Evolutionary conservation across 257 asterid species (phyloP).

Genomic region (Fraxinus cuspidata): DNA sequence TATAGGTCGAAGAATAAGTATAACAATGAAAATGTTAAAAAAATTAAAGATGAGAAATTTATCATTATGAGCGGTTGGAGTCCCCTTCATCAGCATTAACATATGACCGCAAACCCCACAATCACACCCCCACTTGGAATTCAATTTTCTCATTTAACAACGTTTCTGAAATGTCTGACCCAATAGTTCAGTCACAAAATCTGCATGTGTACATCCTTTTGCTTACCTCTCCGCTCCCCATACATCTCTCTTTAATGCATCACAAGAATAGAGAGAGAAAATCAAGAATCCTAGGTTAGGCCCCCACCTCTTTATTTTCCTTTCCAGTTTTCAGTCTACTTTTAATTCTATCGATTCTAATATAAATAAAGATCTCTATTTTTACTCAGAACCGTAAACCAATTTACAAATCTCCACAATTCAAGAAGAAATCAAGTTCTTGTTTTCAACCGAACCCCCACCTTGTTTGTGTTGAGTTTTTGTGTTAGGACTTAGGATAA

Average conservation of each 20-base stretch:
- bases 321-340: constrained; percentile 42
- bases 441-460: constrained; percentile 16
- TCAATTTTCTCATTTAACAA: constrained; percentile 25
- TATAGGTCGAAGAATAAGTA: neutral
- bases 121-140: constrained; percentile 29
- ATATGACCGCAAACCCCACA: constrained; percentile 17
- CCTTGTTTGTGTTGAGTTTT: constrained; percentile 15
- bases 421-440: constrained; percentile 26
- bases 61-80: constrained; percentile 25
- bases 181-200: constrained; percentile 59
- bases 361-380: constrained; percentile 26
- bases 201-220: constrained; percentile 60
- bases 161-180: constrained; percentile 45
- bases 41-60: constrained; percentile 25
- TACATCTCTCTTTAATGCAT: constrained; percentile 43
- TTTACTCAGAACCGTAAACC: constrained; percentile 10
- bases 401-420: constrained; percentile 10
- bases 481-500: neutral
- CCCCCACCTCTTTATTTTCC: constrained; percentile 23
- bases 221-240: constrained; percentile 24
- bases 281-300: constrained; percentile 41
- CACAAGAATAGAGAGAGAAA: constrained; percentile 35
- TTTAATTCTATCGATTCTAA: constrained; percentile 22
- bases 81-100: constrained; percentile 40
- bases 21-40: neutral